phyloP scores from a whole-genome alignment of 768 basidiomycete species.

The Tremella mesenterica region DNA sequence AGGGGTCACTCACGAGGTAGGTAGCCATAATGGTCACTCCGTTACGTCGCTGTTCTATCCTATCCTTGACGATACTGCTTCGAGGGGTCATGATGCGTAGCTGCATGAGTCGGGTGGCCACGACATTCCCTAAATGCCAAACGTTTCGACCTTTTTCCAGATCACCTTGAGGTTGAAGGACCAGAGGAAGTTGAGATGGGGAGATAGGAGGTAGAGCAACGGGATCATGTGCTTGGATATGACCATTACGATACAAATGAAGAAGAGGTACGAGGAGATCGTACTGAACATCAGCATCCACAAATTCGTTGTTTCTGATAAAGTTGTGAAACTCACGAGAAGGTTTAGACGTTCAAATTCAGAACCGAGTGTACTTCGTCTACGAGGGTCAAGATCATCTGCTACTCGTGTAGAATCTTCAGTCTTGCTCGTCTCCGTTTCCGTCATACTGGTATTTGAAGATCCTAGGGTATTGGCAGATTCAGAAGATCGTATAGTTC shows the following conservation, averaged over 20 bases:
- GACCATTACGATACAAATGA: constrained; percentile 27
- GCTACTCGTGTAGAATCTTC: constrained; percentile 10
- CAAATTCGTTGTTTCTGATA: background rate
- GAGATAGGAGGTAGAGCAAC: constrained; percentile 29
- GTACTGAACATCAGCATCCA: constrained; percentile 11
- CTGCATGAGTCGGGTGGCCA: constrained; percentile 9
- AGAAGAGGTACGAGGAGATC: constrained; percentile 29
- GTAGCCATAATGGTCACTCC: constrained; percentile 23
- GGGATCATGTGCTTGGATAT: constrained; percentile 32
- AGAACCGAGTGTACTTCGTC: constrained; percentile 5
- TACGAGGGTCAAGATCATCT: background rate
- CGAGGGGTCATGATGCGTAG: constrained; percentile 5
- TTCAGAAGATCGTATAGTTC: background rate
- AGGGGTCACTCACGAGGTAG: constrained; percentile 24
- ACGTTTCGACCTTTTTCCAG: constrained; percentile 25
- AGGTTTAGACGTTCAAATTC: constrained; percentile 11
- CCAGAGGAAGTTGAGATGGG: constrained; percentile 13
- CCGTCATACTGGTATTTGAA: no score
- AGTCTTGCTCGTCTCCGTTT: background rate
- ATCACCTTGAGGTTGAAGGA: constrained; percentile 22
- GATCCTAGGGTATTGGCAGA: no score
- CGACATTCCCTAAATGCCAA: constrained; percentile 21
- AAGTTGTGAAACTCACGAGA: constrained; percentile 12
- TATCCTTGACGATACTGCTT: background rate
- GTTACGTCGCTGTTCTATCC: background rate